phyloP scores from a whole-genome alignment of 1,284 basidiomycete genomes.

The Apiotrichum gamsii region DNA sequence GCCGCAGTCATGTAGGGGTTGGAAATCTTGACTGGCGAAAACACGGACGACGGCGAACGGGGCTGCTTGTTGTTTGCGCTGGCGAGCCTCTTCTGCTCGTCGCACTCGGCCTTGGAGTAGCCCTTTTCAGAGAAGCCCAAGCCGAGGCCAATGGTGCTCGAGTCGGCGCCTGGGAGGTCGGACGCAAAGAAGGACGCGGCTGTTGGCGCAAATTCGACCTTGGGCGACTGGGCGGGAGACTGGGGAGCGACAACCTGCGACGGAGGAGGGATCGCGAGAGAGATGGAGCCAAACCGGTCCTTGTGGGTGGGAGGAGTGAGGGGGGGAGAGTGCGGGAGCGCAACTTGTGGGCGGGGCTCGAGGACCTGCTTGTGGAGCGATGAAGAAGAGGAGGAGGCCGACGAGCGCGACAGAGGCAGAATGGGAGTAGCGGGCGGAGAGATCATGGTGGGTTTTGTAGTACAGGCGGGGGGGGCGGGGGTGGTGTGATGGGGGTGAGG shows the following conservation, averaged over 20 bases:
- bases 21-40: constrained; percentile 7
- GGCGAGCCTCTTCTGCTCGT: constrained; percentile 15
- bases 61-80: constrained; percentile 1
- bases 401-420: no score
- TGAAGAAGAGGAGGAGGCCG: no score
- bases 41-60: not conserved
- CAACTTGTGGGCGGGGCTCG: constrained; percentile 2
- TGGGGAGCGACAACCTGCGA: constrained; percentile 3
- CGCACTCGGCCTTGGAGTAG: not conserved
- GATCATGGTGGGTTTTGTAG: no score
- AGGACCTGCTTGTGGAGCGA: no score
- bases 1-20: constrained; percentile 18
- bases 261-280: not conserved
- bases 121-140: constrained; percentile 1
- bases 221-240: constrained; percentile 10
- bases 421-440: no score
- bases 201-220: constrained; percentile 18
- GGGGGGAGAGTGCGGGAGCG: constrained; percentile 10
- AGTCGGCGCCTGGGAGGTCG: not conserved
- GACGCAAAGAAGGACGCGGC: constrained; percentile 9
- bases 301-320: constrained; percentile 6
- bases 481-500: no score
- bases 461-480: no score
- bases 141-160: constrained; percentile 10
- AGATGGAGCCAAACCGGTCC: not conserved